Percentiles rank a stretch among this genome's conserved stretches.
Evolutionary conservation across 108 stramenopile species (phyloP).

Genomic region (Pseudonitzschia pungens): DNA sequence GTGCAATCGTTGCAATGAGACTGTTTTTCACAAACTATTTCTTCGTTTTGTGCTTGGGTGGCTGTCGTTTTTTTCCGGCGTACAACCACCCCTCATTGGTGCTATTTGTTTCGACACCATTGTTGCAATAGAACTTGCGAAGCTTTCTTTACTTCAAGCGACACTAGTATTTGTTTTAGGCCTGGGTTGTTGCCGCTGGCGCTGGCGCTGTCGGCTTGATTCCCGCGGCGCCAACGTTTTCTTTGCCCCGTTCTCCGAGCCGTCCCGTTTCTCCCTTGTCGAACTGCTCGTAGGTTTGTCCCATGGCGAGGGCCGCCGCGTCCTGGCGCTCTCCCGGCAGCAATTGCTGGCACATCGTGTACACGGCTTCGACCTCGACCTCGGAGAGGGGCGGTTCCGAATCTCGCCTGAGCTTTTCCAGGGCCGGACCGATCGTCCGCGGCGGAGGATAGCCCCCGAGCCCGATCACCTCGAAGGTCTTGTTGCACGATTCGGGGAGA

Average conservation of each 20-base stretch:
- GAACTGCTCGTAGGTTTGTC: conserved; percentile 85
- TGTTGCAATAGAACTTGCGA: too few species aligned
- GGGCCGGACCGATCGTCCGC: conserved; percentile 36
- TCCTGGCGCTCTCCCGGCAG: conserved; percentile 87
- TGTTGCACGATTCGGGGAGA: conserved; percentile 76
- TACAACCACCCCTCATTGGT: too few species aligned
- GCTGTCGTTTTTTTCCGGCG: too few species aligned
- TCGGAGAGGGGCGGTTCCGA: conserved; percentile 39
- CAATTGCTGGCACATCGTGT: conserved; percentile 74
- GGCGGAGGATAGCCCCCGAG: conserved; percentile 81
- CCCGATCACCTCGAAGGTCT: conserved; percentile 88
- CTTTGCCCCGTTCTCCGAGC: conserved; percentile 69
- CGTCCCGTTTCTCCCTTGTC: conserved; percentile 74
- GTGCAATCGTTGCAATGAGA: too few species aligned
- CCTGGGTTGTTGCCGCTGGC: too few species aligned
- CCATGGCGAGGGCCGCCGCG: conserved; percentile 76
- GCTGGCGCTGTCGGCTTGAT: neutral
- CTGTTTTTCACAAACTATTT: too few species aligned
- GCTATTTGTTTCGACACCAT: too few species aligned
- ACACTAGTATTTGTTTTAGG: too few species aligned
- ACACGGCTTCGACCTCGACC: conserved; percentile 54
- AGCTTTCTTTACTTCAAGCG: too few species aligned
- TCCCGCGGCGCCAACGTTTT: conserved; percentile 36
- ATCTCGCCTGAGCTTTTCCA: conserved; percentile 44
- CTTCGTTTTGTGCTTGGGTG: too few species aligned